Evolutionary conservation across 352 stramenopile species (phyloP).

Genomic region (Phytopythium aichiense): DNA sequence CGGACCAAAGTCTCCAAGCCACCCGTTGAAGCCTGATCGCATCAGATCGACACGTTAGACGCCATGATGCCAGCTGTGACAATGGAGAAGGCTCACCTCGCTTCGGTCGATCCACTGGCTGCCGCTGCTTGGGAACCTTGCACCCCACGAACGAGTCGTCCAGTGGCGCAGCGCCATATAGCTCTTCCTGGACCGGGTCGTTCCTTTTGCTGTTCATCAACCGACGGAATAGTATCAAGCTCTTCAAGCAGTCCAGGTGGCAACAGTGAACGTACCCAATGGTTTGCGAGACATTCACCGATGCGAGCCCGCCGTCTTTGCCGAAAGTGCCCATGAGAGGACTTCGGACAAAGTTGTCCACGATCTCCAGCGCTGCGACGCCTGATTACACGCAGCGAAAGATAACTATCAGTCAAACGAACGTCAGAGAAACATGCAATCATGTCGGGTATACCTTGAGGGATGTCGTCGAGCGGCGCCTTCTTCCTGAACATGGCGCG

Average conservation of each 20-base stretch:
- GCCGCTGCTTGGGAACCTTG: constrained; percentile 17
- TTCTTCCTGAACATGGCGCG: constrained; percentile 19
- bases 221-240: not conserved
- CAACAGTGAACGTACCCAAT: not conserved
- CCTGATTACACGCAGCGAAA: constrained; percentile 19
- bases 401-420: not conserved
- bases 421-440: not conserved
- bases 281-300: not conserved
- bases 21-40: constrained; percentile 56
- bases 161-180: constrained; percentile 46
- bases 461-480: constrained; percentile 49
- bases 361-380: constrained; percentile 76
- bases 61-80: not conserved
- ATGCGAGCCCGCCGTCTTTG: not conserved
- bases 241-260: not conserved
- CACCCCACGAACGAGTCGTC: constrained; percentile 53
- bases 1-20: constrained; percentile 70
- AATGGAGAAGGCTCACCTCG: constrained; percentile 13
- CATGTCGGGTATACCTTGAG: constrained; percentile 30
- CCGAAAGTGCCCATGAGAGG: constrained; percentile 68
- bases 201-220: constrained; percentile 7
- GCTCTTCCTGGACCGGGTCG: constrained; percentile 54
- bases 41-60: not conserved
- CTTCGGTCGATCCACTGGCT: constrained; percentile 15
- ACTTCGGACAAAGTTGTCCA: constrained; percentile 72